These are phyloP conservation scores for Claviceps sp. DNA, from an alignment of 2,329 filamentous ascomycete genomes.

Conservation along the genomic window DNA sequence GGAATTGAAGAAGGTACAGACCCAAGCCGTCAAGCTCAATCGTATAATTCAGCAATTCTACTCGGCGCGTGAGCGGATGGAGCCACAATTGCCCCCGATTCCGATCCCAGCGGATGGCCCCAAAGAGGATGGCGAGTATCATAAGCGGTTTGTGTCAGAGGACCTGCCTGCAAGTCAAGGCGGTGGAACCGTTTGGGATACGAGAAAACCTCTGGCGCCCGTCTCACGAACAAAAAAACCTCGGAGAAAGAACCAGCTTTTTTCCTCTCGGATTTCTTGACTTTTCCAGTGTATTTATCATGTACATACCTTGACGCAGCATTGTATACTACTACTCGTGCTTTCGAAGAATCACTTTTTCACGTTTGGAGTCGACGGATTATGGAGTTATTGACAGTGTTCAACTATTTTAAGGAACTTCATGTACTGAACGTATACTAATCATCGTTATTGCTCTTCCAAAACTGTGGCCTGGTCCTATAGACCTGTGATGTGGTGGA, in stretches of 20 bases:
- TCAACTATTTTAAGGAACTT: conserved; percentile 4
- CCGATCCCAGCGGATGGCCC: neutral
- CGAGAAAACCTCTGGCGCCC: conserved; percentile 9
- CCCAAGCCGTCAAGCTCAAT: conserved; percentile 22
- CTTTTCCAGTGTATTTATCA: neutral
- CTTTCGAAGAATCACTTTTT: neutral
- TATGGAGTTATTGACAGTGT: conserved; percentile 3
- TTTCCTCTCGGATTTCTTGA: too few relatives aligned
- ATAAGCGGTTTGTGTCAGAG: conserved; percentile 5
- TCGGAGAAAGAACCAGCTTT: neutral
- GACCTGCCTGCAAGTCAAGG: conserved; percentile 6
- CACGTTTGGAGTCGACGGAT: neutral
- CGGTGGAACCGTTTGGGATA: conserved; percentile 22
- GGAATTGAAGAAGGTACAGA: conserved; percentile 20
- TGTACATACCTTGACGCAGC: neutral
- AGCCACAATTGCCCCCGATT: conserved; percentile 18
- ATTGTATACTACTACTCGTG: neutral
- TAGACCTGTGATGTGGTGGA: neutral
- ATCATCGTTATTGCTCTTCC: conserved; percentile 5
- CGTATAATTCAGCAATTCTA: conserved; percentile 24
- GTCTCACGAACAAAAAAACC: neutral
- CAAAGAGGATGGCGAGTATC: conserved; percentile 8
- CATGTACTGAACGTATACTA: conserved; percentile 8
- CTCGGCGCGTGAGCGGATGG: conserved; percentile 18
- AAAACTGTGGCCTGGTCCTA: conserved; percentile 2